Conservation (phyloP, 495 filamentous ascomycete species). For the Neurospora hispaniola region DNA sequence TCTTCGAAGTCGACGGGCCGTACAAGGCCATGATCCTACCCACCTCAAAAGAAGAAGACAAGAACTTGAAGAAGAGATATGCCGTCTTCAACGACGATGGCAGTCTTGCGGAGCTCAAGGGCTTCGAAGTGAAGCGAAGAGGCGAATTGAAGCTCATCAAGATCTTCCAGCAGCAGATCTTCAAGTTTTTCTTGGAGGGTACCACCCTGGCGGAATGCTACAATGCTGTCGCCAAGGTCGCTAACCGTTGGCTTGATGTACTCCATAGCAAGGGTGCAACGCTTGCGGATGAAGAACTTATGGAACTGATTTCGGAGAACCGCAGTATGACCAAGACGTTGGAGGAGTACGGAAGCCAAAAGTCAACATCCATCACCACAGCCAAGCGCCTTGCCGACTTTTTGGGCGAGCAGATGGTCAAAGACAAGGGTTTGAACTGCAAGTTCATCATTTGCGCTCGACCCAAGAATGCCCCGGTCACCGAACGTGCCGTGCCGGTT, state of each 20-base stretch:
- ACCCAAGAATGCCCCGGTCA: slow-evolving; percentile 83
- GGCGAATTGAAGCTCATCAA: slow-evolving; percentile 99
- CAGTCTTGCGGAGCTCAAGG: slow-evolving; percentile 91
- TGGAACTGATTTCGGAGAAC: slow-evolving; percentile 98
- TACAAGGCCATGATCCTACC: slow-evolving; percentile 97
- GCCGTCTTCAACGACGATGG: slow-evolving; percentile 99
- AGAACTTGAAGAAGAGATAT: slow-evolving; percentile 98
- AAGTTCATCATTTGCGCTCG: slow-evolving; percentile 94
- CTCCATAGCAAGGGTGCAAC: slow-evolving; percentile 76
- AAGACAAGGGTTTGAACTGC: slow-evolving; percentile 97
- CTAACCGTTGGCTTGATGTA: slow-evolving; percentile 92
- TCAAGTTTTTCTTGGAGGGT: slow-evolving; percentile 97
- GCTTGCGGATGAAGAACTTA: slow-evolving; percentile 89
- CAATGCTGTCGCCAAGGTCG: slow-evolving; percentile 83
- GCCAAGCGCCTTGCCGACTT: slow-evolving; percentile 95
- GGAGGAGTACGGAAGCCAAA: slow-evolving; percentile 90
- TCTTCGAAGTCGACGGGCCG: slow-evolving; percentile 97
- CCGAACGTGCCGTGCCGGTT: slow-evolving; percentile 86
- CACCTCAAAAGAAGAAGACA: slow-evolving; percentile 96
- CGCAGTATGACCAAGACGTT: slow-evolving; percentile 94
- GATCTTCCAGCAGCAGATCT: slow-evolving; percentile 98
- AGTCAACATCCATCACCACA: slow-evolving; percentile 96
- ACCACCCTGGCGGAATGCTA: slow-evolving; percentile 81
- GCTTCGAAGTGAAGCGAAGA: slow-evolving; percentile 95
- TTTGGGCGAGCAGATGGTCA: slow-evolving; percentile 95